These are phyloP conservation scores for Tremella fuciformis DNA, from an alignment of 768 basidiomycete species.

Conservation along the genomic window DNA sequence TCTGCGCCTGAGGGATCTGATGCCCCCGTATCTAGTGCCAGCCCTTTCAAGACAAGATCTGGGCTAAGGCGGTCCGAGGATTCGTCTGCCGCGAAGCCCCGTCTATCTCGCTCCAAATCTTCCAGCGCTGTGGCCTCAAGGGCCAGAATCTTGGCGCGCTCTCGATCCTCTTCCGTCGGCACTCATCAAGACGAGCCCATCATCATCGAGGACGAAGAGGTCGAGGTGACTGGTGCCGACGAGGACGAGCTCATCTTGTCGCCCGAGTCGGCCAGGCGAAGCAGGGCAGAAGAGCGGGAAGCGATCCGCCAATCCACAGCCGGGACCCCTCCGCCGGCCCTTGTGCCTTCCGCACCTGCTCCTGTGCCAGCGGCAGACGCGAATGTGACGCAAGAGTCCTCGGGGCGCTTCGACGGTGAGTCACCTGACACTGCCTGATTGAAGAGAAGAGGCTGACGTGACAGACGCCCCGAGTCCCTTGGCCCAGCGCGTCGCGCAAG, in stretches of 20 bases:
- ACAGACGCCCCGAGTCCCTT: constrained; percentile 23
- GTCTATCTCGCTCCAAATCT: constrained; percentile 1
- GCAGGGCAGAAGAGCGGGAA: constrained; percentile 25
- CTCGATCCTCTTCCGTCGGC: constrained; percentile 1
- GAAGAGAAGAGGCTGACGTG: background rate
- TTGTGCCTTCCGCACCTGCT: background rate
- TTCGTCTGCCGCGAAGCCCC: background rate
- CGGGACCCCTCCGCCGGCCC: background rate
- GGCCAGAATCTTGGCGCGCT: background rate
- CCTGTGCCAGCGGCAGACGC: background rate
- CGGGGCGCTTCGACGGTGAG: constrained; percentile 32
- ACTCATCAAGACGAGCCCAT: constrained; percentile 8
- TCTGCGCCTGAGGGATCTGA: too few species aligned
- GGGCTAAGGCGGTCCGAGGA: background rate
- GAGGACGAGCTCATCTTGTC: constrained; percentile 32
- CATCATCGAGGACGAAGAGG: background rate
- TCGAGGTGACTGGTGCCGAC: constrained; percentile 20
- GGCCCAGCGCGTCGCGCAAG: constrained; percentile 8
- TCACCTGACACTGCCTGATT: background rate
- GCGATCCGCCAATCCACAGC: constrained; percentile 10
- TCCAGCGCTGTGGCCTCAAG: too few species aligned
- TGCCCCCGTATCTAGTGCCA: too few species aligned
- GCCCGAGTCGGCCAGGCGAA: constrained; percentile 29
- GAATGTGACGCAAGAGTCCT: constrained; percentile 2
- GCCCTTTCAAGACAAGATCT: background rate